phyloP scores from a whole-genome alignment of 805 yeast species.

The Wickerhamomyces queroliae region DNA sequence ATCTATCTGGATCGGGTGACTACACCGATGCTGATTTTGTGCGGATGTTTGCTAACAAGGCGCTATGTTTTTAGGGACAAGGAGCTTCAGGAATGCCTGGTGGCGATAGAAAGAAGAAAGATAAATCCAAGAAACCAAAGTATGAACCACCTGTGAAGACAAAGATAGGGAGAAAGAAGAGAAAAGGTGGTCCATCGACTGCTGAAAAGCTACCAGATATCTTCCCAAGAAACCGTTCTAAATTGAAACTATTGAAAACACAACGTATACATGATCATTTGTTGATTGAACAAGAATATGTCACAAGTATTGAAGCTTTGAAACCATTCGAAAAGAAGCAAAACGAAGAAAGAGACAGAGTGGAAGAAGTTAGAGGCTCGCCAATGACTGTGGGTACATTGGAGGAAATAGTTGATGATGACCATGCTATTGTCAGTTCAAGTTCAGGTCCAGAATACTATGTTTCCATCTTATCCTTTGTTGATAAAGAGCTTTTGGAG shows the following conservation, averaged over 20 bases:
- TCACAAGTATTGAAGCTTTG: constrained; percentile 87
- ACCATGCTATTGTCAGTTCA: constrained; percentile 95
- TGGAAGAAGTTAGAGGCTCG: constrained; percentile 92
- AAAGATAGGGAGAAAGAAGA: constrained; percentile 85
- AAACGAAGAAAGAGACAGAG: constrained; percentile 91
- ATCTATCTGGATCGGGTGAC: not conserved
- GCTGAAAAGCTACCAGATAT: constrained; percentile 81
- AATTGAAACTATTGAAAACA: constrained; percentile 81
- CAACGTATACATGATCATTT: constrained; percentile 96
- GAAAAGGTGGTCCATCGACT: constrained; percentile 85
- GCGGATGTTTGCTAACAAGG: not conserved
- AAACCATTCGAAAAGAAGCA: constrained; percentile 96
- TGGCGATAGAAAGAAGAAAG: constrained; percentile 48
- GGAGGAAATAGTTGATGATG: constrained; percentile 97
- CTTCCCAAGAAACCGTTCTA: constrained; percentile 90
- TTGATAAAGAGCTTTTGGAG: constrained; percentile 90
- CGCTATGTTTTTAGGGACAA: constrained; percentile 36
- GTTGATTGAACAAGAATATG: constrained; percentile 91
- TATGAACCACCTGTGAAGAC: constrained; percentile 98
- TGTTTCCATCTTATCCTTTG: constrained; percentile 92
- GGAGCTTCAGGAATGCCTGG: constrained; percentile 47
- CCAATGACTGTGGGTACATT: constrained; percentile 96
- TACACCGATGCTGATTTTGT: not conserved
- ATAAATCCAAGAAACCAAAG: constrained; percentile 84
- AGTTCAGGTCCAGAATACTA: constrained; percentile 97